These are phyloP conservation scores for Cutaneotrichosporon sp. DNA, from an alignment of 1,284 basidiomycete genomes.

Conservation along the genomic window DNA sequence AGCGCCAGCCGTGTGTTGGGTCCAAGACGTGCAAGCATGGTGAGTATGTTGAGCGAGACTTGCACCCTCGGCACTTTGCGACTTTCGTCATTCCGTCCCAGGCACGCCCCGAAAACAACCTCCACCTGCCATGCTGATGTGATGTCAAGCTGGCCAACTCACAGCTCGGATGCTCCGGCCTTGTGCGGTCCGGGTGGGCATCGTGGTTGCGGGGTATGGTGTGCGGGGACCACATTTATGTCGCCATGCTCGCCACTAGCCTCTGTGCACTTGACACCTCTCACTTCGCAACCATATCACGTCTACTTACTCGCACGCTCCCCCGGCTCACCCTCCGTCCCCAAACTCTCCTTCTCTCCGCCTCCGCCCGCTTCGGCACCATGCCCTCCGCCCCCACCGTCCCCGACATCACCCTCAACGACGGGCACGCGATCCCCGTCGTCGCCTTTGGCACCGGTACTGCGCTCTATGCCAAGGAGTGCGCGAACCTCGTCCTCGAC, in stretches of 20 bases:
- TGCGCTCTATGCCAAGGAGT: slow-evolving; percentile 38
- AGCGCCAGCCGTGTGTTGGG: too few relatives aligned
- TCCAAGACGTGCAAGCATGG: neutral
- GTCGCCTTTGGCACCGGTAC: slow-evolving; percentile 48
- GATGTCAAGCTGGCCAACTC: neutral
- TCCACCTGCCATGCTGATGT: too few relatives aligned
- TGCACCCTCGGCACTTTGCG: neutral
- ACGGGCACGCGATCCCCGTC: slow-evolving; percentile 36
- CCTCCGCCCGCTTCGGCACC: neutral
- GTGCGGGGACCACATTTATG: too few relatives aligned
- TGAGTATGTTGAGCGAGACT: neutral
- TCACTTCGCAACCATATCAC: too few relatives aligned
- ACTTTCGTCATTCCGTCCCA: too few relatives aligned
- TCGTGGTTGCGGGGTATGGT: too few relatives aligned
- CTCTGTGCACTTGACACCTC: neutral
- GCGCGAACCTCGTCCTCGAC: slow-evolving; percentile 30
- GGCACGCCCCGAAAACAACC: too few relatives aligned
- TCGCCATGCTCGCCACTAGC: too few relatives aligned
- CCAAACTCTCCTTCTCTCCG: neutral
- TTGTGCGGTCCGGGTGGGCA: too few relatives aligned
- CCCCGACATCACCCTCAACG: slow-evolving; percentile 37
- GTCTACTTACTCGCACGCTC: too few relatives aligned
- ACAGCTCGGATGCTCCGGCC: neutral
- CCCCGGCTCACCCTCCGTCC: too few relatives aligned
- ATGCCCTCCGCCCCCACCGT: slow-evolving; percentile 17